These are phyloP conservation scores for Nepenthes mirabilis DNA, from an alignment of 148 eudicot genomes.

Conservation along the genomic window DNA sequence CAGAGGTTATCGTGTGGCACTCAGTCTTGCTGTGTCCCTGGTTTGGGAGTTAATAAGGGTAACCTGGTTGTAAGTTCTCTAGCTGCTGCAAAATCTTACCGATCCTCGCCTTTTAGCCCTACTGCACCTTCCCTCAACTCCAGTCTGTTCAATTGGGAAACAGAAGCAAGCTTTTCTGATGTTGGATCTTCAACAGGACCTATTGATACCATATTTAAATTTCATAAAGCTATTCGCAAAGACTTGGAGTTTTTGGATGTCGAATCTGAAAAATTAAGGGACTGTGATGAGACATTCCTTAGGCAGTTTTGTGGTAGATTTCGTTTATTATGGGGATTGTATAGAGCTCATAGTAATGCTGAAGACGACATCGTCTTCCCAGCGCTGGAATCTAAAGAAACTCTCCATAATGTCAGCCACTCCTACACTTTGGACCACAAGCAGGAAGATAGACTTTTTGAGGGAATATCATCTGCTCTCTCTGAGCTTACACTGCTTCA, in stretches of 20 bases:
- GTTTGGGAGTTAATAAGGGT: conserved; percentile 65
- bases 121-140: conserved; percentile 82
- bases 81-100: conserved; percentile 68
- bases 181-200: conserved; percentile 57
- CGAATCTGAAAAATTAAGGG: conserved; percentile 79
- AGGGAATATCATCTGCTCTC: conserved; percentile 72
- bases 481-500: conserved; percentile 59
- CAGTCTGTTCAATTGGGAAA: conserved; percentile 91
- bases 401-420: conserved; percentile 94
- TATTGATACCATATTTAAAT: conserved; percentile 81
- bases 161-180: conserved; percentile 40
- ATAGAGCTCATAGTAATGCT: conserved; percentile 94
- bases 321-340: conserved; percentile 82
- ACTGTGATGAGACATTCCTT: conserved; percentile 60
- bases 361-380: conserved; percentile 98
- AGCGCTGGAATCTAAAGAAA: conserved; percentile 85
- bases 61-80: conserved; percentile 40
- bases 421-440: conserved; percentile 97
- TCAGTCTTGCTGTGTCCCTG: conserved; percentile 85
- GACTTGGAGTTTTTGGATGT: conserved; percentile 93
- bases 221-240: conserved; percentile 90
- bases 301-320: conserved; percentile 89
- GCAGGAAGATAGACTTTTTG: conserved; percentile 90
- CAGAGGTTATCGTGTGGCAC: conserved; percentile 33
- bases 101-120: conserved; percentile 70